Conservation (phyloP, 306 rosid species). For the Crotalaria pallida region DNA sequence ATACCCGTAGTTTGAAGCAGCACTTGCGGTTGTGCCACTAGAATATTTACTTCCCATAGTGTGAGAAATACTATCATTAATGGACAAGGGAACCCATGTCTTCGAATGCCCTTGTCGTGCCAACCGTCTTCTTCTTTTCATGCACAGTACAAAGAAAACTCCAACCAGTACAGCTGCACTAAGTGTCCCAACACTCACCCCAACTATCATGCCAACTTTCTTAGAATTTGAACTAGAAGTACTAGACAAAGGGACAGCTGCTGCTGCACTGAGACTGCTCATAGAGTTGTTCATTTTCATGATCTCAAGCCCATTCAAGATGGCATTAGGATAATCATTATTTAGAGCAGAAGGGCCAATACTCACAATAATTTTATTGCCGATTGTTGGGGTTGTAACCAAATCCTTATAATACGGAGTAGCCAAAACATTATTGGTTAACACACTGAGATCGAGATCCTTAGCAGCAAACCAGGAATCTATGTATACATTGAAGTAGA, state of each 20-base stretch:
- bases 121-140: constrained; percentile 43
- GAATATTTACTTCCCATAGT: constrained; percentile 87
- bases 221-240: constrained; percentile 36
- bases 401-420: constrained; percentile 51
- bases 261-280: constrained; percentile 55
- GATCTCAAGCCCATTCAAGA: constrained; percentile 88
- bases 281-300: constrained; percentile 82
- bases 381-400: constrained; percentile 34
- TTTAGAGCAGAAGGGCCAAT: constrained; percentile 55
- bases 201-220: constrained; percentile 57
- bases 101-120: constrained; percentile 52
- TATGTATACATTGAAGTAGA: constrained; percentile 71
- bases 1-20: constrained; percentile 57
- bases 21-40: constrained; percentile 60
- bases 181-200: constrained; percentile 53
- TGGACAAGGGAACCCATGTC: constrained; percentile 73
- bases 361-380: constrained; percentile 44
- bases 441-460: constrained; percentile 44
- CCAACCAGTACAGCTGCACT: constrained; percentile 37
- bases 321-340: constrained; percentile 57
- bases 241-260: neutral
- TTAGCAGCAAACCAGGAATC: constrained; percentile 40
- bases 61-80: constrained; percentile 63
- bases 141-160: constrained; percentile 38
- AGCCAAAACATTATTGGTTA: constrained; percentile 32